phyloP scores from a whole-genome alignment of 2,329 filamentous ascomycete species.

The Calycina herbarum region DNA sequence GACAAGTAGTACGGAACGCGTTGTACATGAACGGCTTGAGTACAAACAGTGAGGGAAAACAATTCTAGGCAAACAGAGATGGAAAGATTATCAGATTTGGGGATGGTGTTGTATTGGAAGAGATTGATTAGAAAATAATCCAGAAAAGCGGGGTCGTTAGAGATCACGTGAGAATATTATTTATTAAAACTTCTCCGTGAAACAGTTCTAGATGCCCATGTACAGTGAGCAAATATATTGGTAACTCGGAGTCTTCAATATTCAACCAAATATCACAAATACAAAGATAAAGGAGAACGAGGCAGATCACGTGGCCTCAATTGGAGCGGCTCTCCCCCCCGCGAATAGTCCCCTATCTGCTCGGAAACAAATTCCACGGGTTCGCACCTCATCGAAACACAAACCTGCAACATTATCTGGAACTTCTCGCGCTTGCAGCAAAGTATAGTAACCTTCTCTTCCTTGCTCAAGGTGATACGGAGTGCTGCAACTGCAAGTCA shows the following conservation, averaged over 20 bases:
- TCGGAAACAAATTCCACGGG: background rate
- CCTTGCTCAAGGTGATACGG: background rate
- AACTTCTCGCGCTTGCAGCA: background rate
- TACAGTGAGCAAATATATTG: no score
- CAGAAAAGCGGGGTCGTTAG: background rate
- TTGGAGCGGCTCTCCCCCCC: background rate
- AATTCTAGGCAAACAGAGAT: background rate
- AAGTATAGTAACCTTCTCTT: background rate
- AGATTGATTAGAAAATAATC: background rate
- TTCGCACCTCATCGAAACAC: constrained; percentile 4
- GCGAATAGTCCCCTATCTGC: background rate
- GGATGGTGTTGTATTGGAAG: background rate
- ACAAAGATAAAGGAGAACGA: background rate
- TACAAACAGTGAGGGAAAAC: background rate
- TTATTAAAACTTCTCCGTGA: no score
- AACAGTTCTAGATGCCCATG: no score
- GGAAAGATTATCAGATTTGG: background rate
- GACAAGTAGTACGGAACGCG: background rate
- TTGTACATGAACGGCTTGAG: background rate
- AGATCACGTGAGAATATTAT: background rate
- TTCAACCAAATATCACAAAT: no score
- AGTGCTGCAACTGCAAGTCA: background rate
- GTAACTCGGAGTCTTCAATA: no score
- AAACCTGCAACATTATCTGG: background rate
- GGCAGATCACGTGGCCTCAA: background rate